Base-by-base conservation (phyloP, 2,329 filamentous ascomycete genomes). In the Epichloe aotearoae region DNA sequence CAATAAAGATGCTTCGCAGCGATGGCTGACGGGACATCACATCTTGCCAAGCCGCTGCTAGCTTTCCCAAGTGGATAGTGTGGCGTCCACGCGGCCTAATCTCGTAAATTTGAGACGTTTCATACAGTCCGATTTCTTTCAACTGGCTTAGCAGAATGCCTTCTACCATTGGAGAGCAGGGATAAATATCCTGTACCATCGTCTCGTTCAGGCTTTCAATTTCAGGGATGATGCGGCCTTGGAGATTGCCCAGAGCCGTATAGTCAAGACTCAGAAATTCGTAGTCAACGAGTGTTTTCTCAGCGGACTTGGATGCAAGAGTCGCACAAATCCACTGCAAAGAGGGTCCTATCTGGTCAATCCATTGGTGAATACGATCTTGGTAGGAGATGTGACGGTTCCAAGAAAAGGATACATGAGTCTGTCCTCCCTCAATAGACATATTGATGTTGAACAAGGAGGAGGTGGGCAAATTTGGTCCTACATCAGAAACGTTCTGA, bases 161-260 rank as follows among this genome's bases (percentile, higher is more conserved):
- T 1, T 61, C 59, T 42, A 70, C 68, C 53, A 68, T 62, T 0
- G 66, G 65, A 1, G 67, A 67, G 50, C 64, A 68, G 1, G 68
- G 68, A 19, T 66, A 70, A 0, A 69, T 60, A 19, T 67, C 65
- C 23, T 66, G 58, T 0, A 70, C 55, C 2, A 60, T 55, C 0
- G 52, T 43, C 1, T 59, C 46, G 4, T 46, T 38, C 4, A 8
- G 7, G 8, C 60, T 43, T 1, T 55, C 52, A 12, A 54, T 53
- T 3, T 54, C 49, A 6, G 55, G 56, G 12, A 66, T 55, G 26
- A 47, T 53, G 43, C 11, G 54, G 4, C 50, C 57, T 7, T 54
- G 42, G 0, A 66, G 55, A 10, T 57, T 58, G 8, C 61, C 55
- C 1, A 67, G 52, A 19, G 56, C 60, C 0, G 56, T 52, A 52